Evolutionary conservation across 352 stramenopile species (phyloP), one percentile per base, ranked within the genome.

Genomic region (Phytophthora melonis): DNA sequence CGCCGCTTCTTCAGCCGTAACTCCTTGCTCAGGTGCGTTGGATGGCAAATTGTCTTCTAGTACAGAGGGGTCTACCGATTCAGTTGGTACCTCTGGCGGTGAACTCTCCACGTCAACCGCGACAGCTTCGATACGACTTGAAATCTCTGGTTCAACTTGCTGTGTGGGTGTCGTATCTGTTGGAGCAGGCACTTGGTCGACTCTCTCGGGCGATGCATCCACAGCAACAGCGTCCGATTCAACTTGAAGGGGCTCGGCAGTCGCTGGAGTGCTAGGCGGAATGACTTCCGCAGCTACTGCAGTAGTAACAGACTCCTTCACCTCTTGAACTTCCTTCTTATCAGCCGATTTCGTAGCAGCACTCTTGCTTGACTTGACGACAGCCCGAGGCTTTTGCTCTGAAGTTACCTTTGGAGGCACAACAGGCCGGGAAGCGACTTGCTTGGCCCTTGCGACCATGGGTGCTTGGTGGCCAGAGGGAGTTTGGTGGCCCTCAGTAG

Each of bases 391-490:
- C 34, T 74, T 70, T 41, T 27, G 14, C 11, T 70, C 49, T 39
- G 49, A 16, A 47, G 43, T 41, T 18, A 19, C 3, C 25, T 77
- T 74, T 32, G 64, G 60, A 5, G 62, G 39, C 9, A 59, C 43
- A 23, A 58, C 45, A 43, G 45, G 18, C 3, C 63, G 63, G 63
- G 63, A 52, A 55, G 68, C 25, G 27, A 23, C 68, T 18, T 63
- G 52, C 14, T 80, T 80, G 32, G 41, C 41, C 45, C 69, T 58
- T 53, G 68, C 19, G 16, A 43, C 43, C n/a, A 55, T 47, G 27
- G 59, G 18, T 9, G 36, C 39, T 52, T 49, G 56, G 18, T 45
- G 61, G 52, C 10, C 36, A 27, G 63, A 59, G 3, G 34, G 19
- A 57, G 39, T 64, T 43, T 55, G 36, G 11, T n/a, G 47, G 19